phyloP scores from a whole-genome alignment of 1,284 basidiomycete genomes.

The Meira miltonrushii region DNA sequence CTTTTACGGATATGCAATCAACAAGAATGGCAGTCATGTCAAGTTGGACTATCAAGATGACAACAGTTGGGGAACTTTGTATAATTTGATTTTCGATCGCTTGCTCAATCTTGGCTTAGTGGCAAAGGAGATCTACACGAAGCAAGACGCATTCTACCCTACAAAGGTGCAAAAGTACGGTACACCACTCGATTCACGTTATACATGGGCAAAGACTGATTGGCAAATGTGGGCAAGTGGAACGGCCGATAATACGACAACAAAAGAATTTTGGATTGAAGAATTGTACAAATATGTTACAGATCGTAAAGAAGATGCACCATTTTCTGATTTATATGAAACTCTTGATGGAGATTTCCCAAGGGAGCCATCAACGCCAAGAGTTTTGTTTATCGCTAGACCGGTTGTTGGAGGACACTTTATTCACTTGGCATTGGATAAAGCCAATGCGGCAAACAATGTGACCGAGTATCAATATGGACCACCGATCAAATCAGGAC shows the following conservation, averaged over 20 bases:
- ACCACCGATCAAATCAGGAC: constrained; percentile 13
- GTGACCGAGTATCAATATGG: constrained; percentile 15
- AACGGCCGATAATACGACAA: constrained; percentile 26
- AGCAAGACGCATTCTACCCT: constrained; percentile 48
- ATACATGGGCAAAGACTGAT: constrained; percentile 52
- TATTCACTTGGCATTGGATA: constrained; percentile 47
- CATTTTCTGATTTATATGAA: constrained; percentile 49
- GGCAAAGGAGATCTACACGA: constrained; percentile 44
- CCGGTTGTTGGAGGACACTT: constrained; percentile 53
- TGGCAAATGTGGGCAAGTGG: constrained; percentile 52
- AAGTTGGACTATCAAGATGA: constrained; percentile 53
- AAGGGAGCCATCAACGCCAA: constrained; percentile 33
- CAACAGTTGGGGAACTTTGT: constrained; percentile 50
- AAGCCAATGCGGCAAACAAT: constrained; percentile 45
- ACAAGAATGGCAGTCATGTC: constrained; percentile 44
- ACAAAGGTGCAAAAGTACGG: constrained; percentile 41
- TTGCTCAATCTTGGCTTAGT: constrained; percentile 49
- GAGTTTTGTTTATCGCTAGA: constrained; percentile 48
- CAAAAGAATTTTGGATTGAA: constrained; percentile 47
- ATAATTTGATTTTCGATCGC: constrained; percentile 50
- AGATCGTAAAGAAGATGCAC: constrained; percentile 48
- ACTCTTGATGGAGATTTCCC: constrained; percentile 38
- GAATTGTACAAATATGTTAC: constrained; percentile 42
- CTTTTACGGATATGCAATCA: constrained; percentile 36
- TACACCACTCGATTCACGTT: constrained; percentile 50